These are phyloP conservation scores for Actinomucor elegans DNA, from an alignment of 371 early-diverging fungal genomes.

Conservation along the genomic window DNA sequence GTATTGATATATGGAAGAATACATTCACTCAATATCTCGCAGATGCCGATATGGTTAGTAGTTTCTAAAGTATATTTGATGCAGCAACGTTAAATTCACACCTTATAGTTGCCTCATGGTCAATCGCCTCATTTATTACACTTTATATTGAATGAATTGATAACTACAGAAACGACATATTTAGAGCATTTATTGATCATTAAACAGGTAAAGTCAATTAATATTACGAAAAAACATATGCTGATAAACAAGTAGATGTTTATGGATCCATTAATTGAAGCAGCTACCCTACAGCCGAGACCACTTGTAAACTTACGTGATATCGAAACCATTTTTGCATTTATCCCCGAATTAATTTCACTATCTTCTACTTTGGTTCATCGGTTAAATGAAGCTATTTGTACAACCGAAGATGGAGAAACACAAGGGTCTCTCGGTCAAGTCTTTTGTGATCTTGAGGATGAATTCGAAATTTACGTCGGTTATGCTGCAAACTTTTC, in stretches of 20 bases:
- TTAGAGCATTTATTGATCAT: slow-evolving; percentile 41
- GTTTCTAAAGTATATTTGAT: too few species aligned
- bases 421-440: slow-evolving; percentile 26
- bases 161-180: slow-evolving; percentile 50
- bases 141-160: slow-evolving; percentile 43
- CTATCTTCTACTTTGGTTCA: slow-evolving; percentile 36
- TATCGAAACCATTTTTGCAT: slow-evolving; percentile 43
- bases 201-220: slow-evolving; percentile 31
- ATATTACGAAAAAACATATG: not conserved
- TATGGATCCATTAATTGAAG: slow-evolving; percentile 49
- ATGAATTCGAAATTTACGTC: slow-evolving; percentile 42
- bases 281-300: slow-evolving; percentile 31
- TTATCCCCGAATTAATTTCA: slow-evolving; percentile 41
- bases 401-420: slow-evolving; percentile 23
- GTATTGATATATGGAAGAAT: slow-evolving; percentile 17
- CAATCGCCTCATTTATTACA: slow-evolving; percentile 37
- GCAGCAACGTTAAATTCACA: not conserved
- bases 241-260: too few species aligned
- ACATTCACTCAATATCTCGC: slow-evolving; percentile 4
- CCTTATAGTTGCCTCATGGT: slow-evolving; percentile 9
- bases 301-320: slow-evolving; percentile 40
- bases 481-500: slow-evolving; percentile 46
- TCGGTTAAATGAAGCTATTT: slow-evolving; percentile 24
- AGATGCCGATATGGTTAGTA: slow-evolving; percentile 17
- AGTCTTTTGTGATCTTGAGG: slow-evolving; percentile 41